Evolutionary conservation across 306 rosid species (phyloP), one percentile per base, ranked within the genome.

Genomic region (Cicer pinnatifidum): DNA sequence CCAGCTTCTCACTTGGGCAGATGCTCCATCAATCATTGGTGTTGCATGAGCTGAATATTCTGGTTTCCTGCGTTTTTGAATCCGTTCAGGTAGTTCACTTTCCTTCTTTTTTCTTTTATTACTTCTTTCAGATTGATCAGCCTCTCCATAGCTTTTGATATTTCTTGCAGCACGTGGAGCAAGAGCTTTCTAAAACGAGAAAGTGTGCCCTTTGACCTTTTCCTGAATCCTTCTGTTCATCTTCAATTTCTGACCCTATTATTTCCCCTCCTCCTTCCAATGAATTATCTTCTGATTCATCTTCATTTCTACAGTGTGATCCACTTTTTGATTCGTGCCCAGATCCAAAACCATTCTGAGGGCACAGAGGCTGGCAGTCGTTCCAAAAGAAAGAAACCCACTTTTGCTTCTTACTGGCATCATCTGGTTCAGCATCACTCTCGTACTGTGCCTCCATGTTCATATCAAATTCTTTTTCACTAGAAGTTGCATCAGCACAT

Each of bases 351-450:
- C 91, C 97, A 67, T 85, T 90, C 75, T 72, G 89, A 28, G 89
- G 75, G 79, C 65, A 28, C 92, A 84, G 77, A 56, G 96, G 99
- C 54, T 85, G 91, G 79, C 96, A 89, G 80, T 91, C 96, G 86
- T 94, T 88, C 97, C 95, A 94, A 87, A 91, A 94, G 15, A 83
- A 84, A 9, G 99, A 88, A 80, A 97, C 99, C 99, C 99, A 91
- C 84, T 86, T 86, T 66, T 84, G 92, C 76, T 84, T 28, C 53
- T 88, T 81, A 81, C 62, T 66, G 60, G 80, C 71, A 75, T 81
- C 88, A 56, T 82, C 89, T 7, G 75, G 89, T 75, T 88, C 97
- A 16, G 73, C 89, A 67, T 90, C 91, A 76, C 94, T 91, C 73
- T 88, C 91, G 75, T 89, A 89, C 67, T 77, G 91, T 41, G 82